phyloP scores from a whole-genome alignment of 805 yeast species.

The Hyphopichia homilentoma region DNA sequence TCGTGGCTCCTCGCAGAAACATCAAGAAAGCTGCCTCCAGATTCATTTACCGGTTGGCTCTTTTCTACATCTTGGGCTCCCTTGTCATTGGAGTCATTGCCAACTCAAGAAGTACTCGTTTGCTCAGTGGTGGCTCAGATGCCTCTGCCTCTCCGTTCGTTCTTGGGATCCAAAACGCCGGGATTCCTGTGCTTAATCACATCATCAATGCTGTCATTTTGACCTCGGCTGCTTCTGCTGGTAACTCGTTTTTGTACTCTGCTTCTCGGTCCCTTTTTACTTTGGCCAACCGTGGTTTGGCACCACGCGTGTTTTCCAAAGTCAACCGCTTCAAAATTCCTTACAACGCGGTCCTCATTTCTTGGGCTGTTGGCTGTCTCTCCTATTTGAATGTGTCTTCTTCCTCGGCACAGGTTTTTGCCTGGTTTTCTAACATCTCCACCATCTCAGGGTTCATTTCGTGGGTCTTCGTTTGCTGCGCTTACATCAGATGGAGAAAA shows the following conservation, averaged over 20 bases:
- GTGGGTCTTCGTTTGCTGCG: slow-evolving; percentile 52
- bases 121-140: slow-evolving; percentile 22
- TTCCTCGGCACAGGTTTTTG: slow-evolving; percentile 51
- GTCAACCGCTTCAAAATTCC: slow-evolving; percentile 45
- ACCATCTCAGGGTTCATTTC: slow-evolving; percentile 66
- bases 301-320: slow-evolving; percentile 31
- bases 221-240: slow-evolving; percentile 52
- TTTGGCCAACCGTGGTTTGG: slow-evolving; percentile 35
- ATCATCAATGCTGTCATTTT: slow-evolving; percentile 60
- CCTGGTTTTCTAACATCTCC: slow-evolving; percentile 63
- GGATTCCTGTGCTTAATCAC: slow-evolving; percentile 55
- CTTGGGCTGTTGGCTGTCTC: slow-evolving; percentile 40
- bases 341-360: slow-evolving; percentile 25
- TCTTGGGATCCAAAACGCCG: slow-evolving; percentile 59
- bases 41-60: slow-evolving; percentile 24
- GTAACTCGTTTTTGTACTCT: slow-evolving; percentile 40
- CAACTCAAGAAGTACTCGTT: slow-evolving; percentile 19
- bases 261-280: slow-evolving; percentile 42
- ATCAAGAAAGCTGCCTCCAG: slow-evolving; percentile 42
- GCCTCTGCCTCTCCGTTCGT: slow-evolving; percentile 68
- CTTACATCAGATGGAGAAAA: slow-evolving; percentile 61
- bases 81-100: slow-evolving; percentile 38
- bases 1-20: slow-evolving; percentile 54
- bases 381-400: slow-evolving; percentile 54
- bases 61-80: slow-evolving; percentile 24